Conservation (phyloP, 2,329 filamentous ascomycete genomes). For the Cephalotrichum gorgonifer region DNA sequence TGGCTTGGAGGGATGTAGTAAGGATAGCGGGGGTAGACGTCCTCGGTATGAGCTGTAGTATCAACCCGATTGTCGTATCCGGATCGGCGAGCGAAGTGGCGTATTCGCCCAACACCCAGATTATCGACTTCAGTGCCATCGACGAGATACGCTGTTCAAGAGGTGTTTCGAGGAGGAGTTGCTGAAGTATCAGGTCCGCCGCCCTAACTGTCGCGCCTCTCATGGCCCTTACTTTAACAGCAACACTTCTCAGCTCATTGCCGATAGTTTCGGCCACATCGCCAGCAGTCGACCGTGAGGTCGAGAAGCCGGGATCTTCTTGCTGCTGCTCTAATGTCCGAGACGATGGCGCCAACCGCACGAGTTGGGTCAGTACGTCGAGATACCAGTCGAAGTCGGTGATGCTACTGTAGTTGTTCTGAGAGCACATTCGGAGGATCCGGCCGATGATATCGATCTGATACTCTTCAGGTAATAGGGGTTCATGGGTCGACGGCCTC, state of each 20-base stretch:
- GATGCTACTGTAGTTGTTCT: slow-evolving; percentile 77
- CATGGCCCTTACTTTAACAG: slow-evolving; percentile 82
- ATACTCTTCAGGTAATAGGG: slow-evolving; percentile 69
- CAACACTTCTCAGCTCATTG: slow-evolving; percentile 76
- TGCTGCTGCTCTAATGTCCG: slow-evolving; percentile 23
- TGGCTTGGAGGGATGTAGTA: slow-evolving; percentile 72
- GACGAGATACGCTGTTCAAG: slow-evolving; percentile 45
- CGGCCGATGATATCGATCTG: slow-evolving; percentile 70
- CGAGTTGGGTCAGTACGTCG: slow-evolving; percentile 75
- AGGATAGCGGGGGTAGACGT: slow-evolving; percentile 54
- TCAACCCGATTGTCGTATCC: slow-evolving; percentile 59
- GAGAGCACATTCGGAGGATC: slow-evolving; percentile 81
- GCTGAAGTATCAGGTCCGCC: slow-evolving; percentile 64
- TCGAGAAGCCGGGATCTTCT: slow-evolving; percentile 13
- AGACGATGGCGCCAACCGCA: slow-evolving; percentile 55
- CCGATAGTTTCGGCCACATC: slow-evolving; percentile 65
- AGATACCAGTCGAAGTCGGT: slow-evolving; percentile 97
- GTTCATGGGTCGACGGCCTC: not conserved
- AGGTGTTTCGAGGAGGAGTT: slow-evolving; percentile 40
- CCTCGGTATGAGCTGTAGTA: slow-evolving; percentile 57
- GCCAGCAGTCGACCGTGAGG: slow-evolving; percentile 17
- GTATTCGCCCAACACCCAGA: slow-evolving; percentile 87
- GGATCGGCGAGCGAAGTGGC: slow-evolving; percentile 60
- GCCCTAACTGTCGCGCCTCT: slow-evolving; percentile 71
- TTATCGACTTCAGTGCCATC: slow-evolving; percentile 62